Evolutionary conservation across 495 filamentous ascomycete genomes (phyloP).

Genomic region (Thermothielavioides terrestris): DNA sequence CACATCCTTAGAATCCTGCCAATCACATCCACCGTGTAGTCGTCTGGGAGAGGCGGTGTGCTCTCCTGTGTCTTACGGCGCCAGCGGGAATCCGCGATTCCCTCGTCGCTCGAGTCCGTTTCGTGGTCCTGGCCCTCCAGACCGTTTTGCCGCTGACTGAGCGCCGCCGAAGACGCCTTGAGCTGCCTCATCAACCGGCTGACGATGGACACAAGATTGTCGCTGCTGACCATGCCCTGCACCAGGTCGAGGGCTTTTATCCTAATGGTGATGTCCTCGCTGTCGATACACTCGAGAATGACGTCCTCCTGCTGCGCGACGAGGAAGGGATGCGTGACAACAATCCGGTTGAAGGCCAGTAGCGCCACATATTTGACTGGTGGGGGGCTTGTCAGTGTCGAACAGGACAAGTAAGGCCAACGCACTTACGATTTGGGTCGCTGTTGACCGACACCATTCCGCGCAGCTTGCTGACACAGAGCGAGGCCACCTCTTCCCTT

Average conservation of each 20-base stretch:
- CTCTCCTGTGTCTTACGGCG: conserved; percentile 28
- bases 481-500: conserved; percentile 82
- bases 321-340: conserved; percentile 75
- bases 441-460: conserved; percentile 90
- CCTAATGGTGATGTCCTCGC: conserved; percentile 91
- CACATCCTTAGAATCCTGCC: conserved; percentile 80
- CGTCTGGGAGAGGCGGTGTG: conserved; percentile 55
- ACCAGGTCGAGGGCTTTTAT: conserved; percentile 85
- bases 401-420: no score
- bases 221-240: conserved; percentile 79
- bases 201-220: conserved; percentile 75
- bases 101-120: conserved; percentile 54
- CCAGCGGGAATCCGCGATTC: conserved; percentile 35
- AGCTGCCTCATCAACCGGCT: conserved; percentile 81
- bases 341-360: conserved; percentile 88
- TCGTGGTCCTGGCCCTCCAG: conserved; percentile 31
- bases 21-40: conserved; percentile 74
- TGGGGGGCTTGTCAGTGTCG: not conserved
- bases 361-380: conserved; percentile 95
- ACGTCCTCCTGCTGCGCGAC: conserved; percentile 90
- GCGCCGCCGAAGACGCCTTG: conserved; percentile 39
- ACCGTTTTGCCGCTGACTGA: conserved; percentile 24
- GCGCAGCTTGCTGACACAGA: conserved; percentile 86
- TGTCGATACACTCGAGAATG: conserved; percentile 91
- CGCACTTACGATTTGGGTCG: conserved; percentile 76